Conservation (phyloP, 345 rosid species). For the Bruguiera parviflora region DNA sequence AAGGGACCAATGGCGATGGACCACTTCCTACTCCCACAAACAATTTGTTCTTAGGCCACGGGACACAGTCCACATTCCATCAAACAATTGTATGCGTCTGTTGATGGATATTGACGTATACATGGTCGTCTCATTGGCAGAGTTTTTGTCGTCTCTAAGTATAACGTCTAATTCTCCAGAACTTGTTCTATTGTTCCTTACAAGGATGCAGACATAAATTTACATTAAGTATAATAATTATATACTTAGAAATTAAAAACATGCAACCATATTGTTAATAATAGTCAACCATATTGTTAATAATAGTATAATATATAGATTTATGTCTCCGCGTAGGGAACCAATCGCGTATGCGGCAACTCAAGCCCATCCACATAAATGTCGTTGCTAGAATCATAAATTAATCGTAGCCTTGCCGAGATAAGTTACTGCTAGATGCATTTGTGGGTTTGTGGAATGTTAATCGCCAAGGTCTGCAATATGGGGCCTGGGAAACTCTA, state of each 20-base stretch:
- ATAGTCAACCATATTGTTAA: too few species aligned
- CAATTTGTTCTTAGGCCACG: background rate
- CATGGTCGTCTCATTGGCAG: too few species aligned
- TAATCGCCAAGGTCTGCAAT: background rate
- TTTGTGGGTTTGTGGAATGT: background rate
- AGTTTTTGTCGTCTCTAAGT: too few species aligned
- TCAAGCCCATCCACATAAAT: too few species aligned
- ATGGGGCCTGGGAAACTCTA: background rate
- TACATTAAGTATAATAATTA: too few species aligned
- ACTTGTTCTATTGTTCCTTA: background rate
- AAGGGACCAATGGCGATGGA: background rate
- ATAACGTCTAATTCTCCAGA: background rate
- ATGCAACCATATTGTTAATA: too few species aligned
- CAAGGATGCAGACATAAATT: too few species aligned
- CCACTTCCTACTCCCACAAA: constrained; percentile 7
- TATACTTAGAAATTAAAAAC: too few species aligned
- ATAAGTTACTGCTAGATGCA: background rate
- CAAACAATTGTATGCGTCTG: background rate
- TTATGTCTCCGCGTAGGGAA: too few species aligned
- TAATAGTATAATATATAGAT: too few species aligned
- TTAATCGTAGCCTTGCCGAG: background rate
- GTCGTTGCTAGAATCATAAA: background rate
- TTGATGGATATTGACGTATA: too few species aligned
- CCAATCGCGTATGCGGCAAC: too few species aligned
- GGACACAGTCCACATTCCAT: constrained; percentile 23